Conservation (phyloP, 169 alveolate species). For the Fabrea salina region DNA sequence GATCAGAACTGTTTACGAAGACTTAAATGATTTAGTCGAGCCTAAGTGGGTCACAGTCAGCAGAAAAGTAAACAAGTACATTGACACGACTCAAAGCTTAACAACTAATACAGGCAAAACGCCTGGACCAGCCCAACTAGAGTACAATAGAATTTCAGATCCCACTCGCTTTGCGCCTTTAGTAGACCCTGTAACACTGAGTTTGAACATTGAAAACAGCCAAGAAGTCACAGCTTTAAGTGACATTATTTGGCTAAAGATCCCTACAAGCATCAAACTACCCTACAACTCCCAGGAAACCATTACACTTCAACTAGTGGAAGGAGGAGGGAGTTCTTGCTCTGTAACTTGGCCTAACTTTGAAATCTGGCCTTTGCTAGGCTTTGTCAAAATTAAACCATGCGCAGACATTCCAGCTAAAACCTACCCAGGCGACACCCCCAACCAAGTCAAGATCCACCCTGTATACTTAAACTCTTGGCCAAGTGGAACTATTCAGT, state of each 20-base stretch:
- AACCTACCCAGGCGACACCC: no score
- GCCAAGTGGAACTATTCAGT: background rate
- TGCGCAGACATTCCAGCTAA: background rate
- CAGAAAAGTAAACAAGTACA: background rate
- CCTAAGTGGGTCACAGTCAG: slow-evolving; percentile 26
- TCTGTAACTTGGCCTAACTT: background rate
- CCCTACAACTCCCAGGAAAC: background rate
- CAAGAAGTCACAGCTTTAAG: background rate
- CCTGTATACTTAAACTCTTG: background rate
- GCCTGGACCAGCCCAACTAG: background rate
- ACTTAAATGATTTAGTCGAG: background rate
- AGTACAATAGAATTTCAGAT: background rate
- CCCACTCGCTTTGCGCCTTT: slow-evolving; percentile 14
- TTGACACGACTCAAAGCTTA: slow-evolving; percentile 8
- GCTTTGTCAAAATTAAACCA: background rate
- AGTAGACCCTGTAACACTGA: background rate
- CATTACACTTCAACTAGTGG: background rate
- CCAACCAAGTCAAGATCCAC: background rate
- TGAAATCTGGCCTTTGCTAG: slow-evolving; percentile 6
- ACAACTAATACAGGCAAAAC: background rate
- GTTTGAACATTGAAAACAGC: background rate
- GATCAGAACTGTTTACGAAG: slow-evolving; percentile 29
- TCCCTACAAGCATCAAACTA: background rate
- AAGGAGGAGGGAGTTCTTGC: background rate
- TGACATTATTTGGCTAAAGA: slow-evolving; percentile 1